These are phyloP conservation scores for Abrus precatorius DNA, from an alignment of 306 rosid genomes.

Conservation along the genomic window DNA sequence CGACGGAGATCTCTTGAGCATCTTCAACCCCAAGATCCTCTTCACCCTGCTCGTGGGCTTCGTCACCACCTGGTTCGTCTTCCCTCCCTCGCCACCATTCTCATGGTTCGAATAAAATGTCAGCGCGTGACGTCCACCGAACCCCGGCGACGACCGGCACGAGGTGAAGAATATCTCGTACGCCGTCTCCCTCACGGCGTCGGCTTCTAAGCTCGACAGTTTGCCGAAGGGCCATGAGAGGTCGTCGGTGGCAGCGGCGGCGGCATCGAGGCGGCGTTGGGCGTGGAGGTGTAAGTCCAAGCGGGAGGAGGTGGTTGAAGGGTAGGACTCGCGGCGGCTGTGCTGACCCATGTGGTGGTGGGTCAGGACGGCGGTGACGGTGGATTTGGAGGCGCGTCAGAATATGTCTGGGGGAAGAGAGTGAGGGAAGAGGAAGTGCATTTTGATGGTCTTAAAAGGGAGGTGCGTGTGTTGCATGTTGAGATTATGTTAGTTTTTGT, in stretches of 20 bases:
- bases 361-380: conserved; percentile 4
- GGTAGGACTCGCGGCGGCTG: conserved; percentile 82
- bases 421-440: conserved; percentile 28
- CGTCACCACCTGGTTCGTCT: conserved; percentile 56
- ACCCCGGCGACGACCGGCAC: conserved; percentile 66
- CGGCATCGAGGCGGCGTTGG: conserved; percentile 26
- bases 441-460: conserved; percentile 41
- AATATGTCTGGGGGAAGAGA: conserved; percentile 53
- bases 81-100: conserved; percentile 34
- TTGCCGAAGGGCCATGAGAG: conserved; percentile 48
- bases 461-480: conserved; percentile 16
- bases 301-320: conserved; percentile 36
- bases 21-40: conserved; percentile 77
- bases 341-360: conserved; percentile 78
- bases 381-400: background rate
- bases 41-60: conserved; percentile 82
- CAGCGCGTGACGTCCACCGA: conserved; percentile 85
- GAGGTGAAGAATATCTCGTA: conserved; percentile 62
- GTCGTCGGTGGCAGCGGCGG: conserved; percentile 37
- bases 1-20: conserved; percentile 75
- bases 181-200: conserved; percentile 49
- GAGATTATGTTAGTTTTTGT: conserved; percentile 42
- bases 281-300: conserved; percentile 35
- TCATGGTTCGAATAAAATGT: conserved; percentile 65
- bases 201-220: conserved; percentile 18